Percentiles rank a stretch among this genome's conserved stretches.
phyloP scores from a whole-genome alignment of 164 flowering plant species.

The Vitis vinifera region DNA sequence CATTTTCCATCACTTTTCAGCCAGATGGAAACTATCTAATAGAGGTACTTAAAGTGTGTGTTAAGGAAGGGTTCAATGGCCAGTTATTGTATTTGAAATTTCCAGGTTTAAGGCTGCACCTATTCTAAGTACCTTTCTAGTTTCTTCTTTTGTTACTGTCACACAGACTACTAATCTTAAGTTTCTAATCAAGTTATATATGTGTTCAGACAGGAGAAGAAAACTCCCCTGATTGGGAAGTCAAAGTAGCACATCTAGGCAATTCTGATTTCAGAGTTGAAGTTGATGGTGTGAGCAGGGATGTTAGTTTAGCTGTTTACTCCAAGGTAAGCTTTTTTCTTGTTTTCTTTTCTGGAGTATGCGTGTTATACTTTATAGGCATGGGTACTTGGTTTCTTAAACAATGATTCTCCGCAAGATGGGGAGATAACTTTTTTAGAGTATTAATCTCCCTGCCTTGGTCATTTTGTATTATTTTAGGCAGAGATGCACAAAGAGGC shows the following conservation, averaged over 20 bases:
- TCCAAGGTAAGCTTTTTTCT: constrained; percentile 49
- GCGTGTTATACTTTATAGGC: background rate
- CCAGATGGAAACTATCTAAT: constrained; percentile 72
- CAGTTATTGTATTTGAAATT: constrained; percentile 3
- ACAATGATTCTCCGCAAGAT: no score
- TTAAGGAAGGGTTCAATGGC: constrained; percentile 1
- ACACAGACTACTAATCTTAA: background rate
- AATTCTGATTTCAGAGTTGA: constrained; percentile 64
- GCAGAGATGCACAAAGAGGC: no score
- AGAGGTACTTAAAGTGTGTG: constrained; percentile 46
- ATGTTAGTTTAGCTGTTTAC: constrained; percentile 62
- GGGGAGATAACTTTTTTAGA: no score
- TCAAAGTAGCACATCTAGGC: constrained; percentile 47
- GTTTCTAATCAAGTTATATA: background rate
- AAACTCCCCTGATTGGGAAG: constrained; percentile 33
- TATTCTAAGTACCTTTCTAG: background rate
- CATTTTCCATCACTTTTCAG: constrained; percentile 46
- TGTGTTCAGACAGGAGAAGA: constrained; percentile 48
- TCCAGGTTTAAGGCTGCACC: background rate
- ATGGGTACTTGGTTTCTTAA: no score
- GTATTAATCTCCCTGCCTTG: no score
- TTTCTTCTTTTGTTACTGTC: background rate
- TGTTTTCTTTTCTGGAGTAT: constrained; percentile 3
- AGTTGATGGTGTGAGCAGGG: constrained; percentile 54
- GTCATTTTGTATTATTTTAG: no score